Percentiles rank a stretch among this genome's conserved stretches.
These are phyloP conservation scores for Entomortierella parvispora DNA, from an alignment of 192 early-diverging fungal genomes.

Conservation along the genomic window DNA sequence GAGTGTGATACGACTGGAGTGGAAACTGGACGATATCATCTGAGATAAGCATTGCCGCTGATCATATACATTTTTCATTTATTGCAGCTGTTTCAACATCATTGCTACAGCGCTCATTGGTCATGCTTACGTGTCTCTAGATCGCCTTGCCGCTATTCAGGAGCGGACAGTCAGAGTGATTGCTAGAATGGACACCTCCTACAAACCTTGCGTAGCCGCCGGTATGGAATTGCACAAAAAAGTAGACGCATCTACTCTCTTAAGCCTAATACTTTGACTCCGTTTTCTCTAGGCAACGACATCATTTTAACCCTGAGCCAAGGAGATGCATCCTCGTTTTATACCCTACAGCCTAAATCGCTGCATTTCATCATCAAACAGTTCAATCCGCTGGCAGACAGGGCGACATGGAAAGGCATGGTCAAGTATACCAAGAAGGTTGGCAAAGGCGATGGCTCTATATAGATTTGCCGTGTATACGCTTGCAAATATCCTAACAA, in stretches of 20 bases:
- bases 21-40: no score
- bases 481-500: slow-evolving; percentile 12
- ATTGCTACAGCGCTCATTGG: slow-evolving; percentile 21
- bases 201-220: neutral
- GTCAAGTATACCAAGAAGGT: slow-evolving; percentile 31
- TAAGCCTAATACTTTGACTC: no score
- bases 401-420: slow-evolving; percentile 4
- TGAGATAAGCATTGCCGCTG: no score
- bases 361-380: slow-evolving; percentile 34
- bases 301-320: slow-evolving; percentile 47
- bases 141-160: slow-evolving; percentile 13
- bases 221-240: slow-evolving; percentile 11
- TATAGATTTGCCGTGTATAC: no score
- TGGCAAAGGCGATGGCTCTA: no score
- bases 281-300: slow-evolving; percentile 36
- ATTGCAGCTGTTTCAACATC: slow-evolving; percentile 31
- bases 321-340: slow-evolving; percentile 16
- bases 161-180: slow-evolving; percentile 11
- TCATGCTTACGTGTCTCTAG: neutral
- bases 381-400: slow-evolving; percentile 17
- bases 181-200: slow-evolving; percentile 1
- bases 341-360: slow-evolving; percentile 33
- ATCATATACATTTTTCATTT: no score
- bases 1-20: neutral
- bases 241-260: no score